Percentiles rank a stretch among this genome's conserved stretches.
phyloP scores from a whole-genome alignment of 495 filamentous ascomycete genomes.

The Penicillium tannophilum region DNA sequence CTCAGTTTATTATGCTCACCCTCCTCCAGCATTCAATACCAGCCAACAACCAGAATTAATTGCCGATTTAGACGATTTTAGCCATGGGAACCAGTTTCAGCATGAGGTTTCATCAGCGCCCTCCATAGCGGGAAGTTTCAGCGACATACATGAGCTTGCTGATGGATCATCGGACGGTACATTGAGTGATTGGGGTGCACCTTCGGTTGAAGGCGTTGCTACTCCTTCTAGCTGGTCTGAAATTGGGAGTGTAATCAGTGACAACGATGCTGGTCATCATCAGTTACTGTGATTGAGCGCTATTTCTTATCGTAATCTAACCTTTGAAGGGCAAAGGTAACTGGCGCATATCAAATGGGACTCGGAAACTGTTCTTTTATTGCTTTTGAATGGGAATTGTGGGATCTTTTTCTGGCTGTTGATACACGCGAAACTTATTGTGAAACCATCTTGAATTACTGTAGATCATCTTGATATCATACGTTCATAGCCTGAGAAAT shows the following conservation, averaged over 20 bases:
- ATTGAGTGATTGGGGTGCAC: constrained; percentile 62
- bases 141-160: constrained; percentile 32
- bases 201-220: constrained; percentile 48
- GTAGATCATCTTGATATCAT: neutral
- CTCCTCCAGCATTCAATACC: constrained; percentile 32
- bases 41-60: constrained; percentile 26
- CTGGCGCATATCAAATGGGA: constrained; percentile 10
- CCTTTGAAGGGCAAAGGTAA: constrained; percentile 3
- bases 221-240: constrained; percentile 80
- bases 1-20: constrained; percentile 39
- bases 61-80: constrained; percentile 15
- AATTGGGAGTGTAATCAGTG: constrained; percentile 72
- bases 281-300: constrained; percentile 16
- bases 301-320: neutral
- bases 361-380: neutral
- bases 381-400: neutral
- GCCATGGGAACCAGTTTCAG: constrained; percentile 19
- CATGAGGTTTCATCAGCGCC: constrained; percentile 37
- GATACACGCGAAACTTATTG: neutral
- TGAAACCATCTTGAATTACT: neutral
- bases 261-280: constrained; percentile 42
- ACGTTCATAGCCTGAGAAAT: neutral
- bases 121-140: constrained; percentile 40
- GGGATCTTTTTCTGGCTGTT: neutral
- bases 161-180: constrained; percentile 55